Evolutionary conservation across 768 basidiomycete genomes (phyloP).

Genomic region (Leccinum subgranulosum): DNA sequence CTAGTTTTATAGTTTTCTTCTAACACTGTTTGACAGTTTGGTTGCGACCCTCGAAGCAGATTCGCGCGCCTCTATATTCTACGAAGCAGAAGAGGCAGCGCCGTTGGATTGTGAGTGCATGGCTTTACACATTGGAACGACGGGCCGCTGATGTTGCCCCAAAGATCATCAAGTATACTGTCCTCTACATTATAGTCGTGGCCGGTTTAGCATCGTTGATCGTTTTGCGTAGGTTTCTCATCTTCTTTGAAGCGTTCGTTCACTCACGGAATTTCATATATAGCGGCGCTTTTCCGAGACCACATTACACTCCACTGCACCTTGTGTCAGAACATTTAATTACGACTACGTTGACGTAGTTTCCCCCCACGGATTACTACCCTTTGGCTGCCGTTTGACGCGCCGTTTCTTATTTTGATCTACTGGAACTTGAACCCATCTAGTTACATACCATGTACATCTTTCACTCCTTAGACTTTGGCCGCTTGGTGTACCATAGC

Average conservation of each 20-base stretch:
- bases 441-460: conserved; percentile 26
- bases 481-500: conserved; percentile 31
- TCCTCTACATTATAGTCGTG: conserved; percentile 77
- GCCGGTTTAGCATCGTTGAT: conserved; percentile 79
- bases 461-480: conserved; percentile 10
- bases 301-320: conserved; percentile 75
- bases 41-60: conserved; percentile 93
- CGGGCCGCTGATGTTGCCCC: conserved; percentile 1
- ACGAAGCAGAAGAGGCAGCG: conserved; percentile 92
- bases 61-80: conserved; percentile 88
- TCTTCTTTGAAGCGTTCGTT: conserved; percentile 1
- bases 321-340: conserved; percentile 83
- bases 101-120: conserved; percentile 73
- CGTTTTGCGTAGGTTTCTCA: conserved; percentile 62
- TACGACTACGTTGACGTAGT: conserved; percentile 20
- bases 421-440: conserved; percentile 20
- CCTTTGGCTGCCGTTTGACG: not conserved
- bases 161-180: conserved; percentile 79
- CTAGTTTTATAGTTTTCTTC: not conserved
- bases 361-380: conserved; percentile 11
- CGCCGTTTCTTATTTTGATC: conserved; percentile 11
- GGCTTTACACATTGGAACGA: not conserved
- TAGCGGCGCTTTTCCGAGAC: conserved; percentile 81
- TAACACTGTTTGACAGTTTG: conserved; percentile 63
- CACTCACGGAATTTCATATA: conserved; percentile 14